phyloP scores from a whole-genome alignment of 331 rosid species.

The Acacia pycnantha region DNA sequence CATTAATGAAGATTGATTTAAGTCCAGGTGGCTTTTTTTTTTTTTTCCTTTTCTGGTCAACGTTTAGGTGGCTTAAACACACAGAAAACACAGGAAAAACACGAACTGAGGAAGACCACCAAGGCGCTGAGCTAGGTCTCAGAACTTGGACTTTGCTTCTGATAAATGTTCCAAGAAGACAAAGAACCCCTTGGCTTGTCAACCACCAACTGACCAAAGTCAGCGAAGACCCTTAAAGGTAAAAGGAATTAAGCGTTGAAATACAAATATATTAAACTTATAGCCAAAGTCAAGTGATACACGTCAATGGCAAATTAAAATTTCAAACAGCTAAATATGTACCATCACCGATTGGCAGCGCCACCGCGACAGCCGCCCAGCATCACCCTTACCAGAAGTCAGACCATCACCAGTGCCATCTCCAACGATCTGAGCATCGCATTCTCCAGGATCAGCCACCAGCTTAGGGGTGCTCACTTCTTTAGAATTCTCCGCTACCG shows the following conservation, averaged over 20 bases:
- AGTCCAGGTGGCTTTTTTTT: too few relatives aligned
- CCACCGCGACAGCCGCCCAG: conserved; percentile 50
- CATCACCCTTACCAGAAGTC: conserved; percentile 58
- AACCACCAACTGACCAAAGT: conserved; percentile 35
- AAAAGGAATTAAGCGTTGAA: conserved; percentile 19
- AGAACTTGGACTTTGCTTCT: conserved; percentile 52
- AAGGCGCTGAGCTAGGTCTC: conserved; percentile 60
- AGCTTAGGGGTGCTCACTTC: conserved; percentile 49
- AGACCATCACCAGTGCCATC: conserved; percentile 40
- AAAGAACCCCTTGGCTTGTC: conserved; percentile 60
- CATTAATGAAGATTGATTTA: too few relatives aligned
- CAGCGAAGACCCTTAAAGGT: conserved; percentile 62
- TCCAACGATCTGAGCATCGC: conserved; percentile 63
- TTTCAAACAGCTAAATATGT: conserved; percentile 28
- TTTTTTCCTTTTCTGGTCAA: too few relatives aligned
- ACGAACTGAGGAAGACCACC: conserved; percentile 35
- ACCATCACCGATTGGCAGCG: conserved; percentile 78
- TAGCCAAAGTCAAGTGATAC: neutral
- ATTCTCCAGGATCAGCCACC: conserved; percentile 79
- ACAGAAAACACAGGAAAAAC: too few relatives aligned
- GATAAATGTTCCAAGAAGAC: conserved; percentile 56
- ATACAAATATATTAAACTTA: neutral
- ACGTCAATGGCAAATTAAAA: conserved; percentile 16
- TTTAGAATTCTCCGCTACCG: conserved; percentile 72
- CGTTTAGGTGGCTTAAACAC: too few relatives aligned